These are phyloP conservation scores for Tetrahymena thermophila DNA, from an alignment of 73 alveolate genomes.

Conservation along the genomic window DNA sequence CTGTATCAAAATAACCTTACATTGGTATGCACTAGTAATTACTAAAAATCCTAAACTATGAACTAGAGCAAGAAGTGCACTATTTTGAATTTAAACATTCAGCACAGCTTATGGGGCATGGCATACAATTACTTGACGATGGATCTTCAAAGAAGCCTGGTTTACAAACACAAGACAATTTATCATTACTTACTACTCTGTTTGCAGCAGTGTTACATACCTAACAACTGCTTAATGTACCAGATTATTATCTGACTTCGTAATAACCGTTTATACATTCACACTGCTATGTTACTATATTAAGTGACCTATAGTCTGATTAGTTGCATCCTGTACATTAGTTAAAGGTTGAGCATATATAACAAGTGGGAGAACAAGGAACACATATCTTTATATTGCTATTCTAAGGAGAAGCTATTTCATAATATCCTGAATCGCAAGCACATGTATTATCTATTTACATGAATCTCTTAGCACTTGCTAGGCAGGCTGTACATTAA, in stretches of 20 bases:
- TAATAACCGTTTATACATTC: not conserved
- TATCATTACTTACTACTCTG: not conserved
- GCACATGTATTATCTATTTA: not conserved
- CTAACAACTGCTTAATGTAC: not conserved
- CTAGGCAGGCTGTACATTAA: not conserved
- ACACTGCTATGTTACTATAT: not conserved
- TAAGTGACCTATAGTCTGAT: not conserved
- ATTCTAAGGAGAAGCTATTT: not conserved
- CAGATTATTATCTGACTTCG: not conserved
- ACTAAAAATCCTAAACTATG: not conserved
- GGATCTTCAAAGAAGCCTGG: not conserved
- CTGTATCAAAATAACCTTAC: not conserved
- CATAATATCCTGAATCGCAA: not conserved
- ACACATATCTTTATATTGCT: not conserved
- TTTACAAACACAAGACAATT: not conserved
- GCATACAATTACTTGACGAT: not conserved
- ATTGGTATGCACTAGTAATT: not conserved
- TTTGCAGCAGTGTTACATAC: not conserved
- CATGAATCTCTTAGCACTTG: not conserved
- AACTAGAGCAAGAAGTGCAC: not conserved
- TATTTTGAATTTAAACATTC: not conserved
- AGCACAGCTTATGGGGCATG: not conserved
- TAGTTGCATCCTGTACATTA: not conserved
- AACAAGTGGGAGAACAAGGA: not conserved
- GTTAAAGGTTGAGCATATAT: not conserved